Conservation (phyloP, 805 yeast species). For the Saccharomycopsis lassenensis region DNA sequence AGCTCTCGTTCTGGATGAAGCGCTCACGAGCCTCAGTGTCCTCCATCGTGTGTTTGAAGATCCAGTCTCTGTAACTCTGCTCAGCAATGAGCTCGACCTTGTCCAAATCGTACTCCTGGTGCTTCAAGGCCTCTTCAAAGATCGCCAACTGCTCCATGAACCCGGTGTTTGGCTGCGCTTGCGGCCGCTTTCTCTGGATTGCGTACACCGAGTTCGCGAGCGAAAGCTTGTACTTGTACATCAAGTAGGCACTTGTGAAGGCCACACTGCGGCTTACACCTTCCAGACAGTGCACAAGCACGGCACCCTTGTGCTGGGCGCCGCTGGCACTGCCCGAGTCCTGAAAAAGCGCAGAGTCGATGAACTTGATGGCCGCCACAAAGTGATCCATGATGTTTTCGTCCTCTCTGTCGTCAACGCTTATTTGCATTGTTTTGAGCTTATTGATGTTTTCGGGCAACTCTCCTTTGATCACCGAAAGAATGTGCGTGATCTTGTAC, state of each 20-base stretch:
- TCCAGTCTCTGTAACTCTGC: constrained; percentile 28
- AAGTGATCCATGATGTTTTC: constrained; percentile 57
- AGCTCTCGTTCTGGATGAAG: constrained; percentile 8
- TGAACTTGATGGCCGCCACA: constrained; percentile 51
- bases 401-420: constrained; percentile 60
- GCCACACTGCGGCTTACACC: constrained; percentile 90
- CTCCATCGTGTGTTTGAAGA: constrained; percentile 25
- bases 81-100: constrained; percentile 23
- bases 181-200: constrained; percentile 50
- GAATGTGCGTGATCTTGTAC: constrained; percentile 54
- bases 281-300: constrained; percentile 72
- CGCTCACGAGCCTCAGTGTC: constrained; percentile 20
- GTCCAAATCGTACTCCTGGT: constrained; percentile 23
- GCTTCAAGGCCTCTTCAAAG: constrained; percentile 32
- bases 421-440: constrained; percentile 48
- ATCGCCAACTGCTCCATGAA: constrained; percentile 64
- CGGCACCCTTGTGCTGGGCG: constrained; percentile 32
- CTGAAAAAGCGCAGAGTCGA: constrained; percentile 52
- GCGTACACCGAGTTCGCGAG: constrained; percentile 62
- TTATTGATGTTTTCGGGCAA: constrained; percentile 41
- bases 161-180: constrained; percentile 60
- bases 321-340: too few species aligned
- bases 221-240: constrained; percentile 58
- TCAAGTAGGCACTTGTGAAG: constrained; percentile 76
- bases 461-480: constrained; percentile 58